Evolutionary conservation across 208 protist genomes (phyloP), one percentile per base, ranked within the genome.

Genomic region (Acanthamoeba rhysodes): DNA sequence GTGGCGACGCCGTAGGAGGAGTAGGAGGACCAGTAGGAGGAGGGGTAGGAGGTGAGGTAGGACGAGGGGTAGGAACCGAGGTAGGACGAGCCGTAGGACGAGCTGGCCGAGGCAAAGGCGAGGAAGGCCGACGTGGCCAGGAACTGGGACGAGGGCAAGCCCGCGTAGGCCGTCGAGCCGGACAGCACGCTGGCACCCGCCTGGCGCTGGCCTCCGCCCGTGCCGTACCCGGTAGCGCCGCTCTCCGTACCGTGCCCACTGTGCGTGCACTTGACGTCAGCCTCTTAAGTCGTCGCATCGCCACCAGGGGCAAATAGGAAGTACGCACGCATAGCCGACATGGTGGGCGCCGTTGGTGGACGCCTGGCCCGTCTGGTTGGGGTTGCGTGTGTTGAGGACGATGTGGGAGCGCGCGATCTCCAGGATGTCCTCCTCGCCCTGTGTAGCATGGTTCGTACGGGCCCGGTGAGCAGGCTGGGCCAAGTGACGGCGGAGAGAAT

Each of bases 81-180:
- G 37, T 48, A 48, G 37, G 45, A 48, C 78, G 78, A 87, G 34
- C 20, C 20, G 37, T 29, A 55, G 45, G 78, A 57, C 10, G 37
- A 87, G 53, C 53, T 57, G 16, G 53, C 18, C 37, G 78, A 34
- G 24, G 78, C 37, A 27, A 57, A 87, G 78, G 78, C 78, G 37
- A 87, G 78, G 78, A 62, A 87, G 50, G 78, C 78, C 45, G 45
- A 62, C 14, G 78, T 55, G 78, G 78, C 78, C 37, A 87, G 50
- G 78, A 62, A 87, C 27, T 87, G 78, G 10, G 78, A 87, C 20
- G 78, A 62, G 37, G 50, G 50, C 16, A 57, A 37, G 24, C 27
- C 37, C 37, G 78, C 37, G 27, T 48, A 29, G 20, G 78, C 34
- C 50, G 78, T 62, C 9, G 37, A 57, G 20, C 34, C 78, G n/a